Evolutionary conservation across 2,329 filamentous ascomycete genomes (phyloP).

Genomic region (Paramyrothecium sp.): DNA sequence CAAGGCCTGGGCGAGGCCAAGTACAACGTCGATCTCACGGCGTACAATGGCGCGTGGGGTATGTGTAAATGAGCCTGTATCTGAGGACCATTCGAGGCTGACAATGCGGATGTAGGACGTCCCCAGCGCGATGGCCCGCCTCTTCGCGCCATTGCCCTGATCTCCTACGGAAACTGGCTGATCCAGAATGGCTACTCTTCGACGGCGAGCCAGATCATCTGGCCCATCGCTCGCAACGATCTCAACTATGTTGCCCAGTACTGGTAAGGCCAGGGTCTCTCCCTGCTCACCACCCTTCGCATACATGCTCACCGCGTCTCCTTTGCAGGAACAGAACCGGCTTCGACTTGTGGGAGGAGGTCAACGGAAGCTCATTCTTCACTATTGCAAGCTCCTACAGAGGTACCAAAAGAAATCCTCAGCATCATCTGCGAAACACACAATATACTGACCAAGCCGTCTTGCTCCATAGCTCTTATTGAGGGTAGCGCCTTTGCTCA

Average conservation of each 20-base stretch:
- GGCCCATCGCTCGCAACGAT: conserved; percentile 76
- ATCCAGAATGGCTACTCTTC: conserved; percentile 62
- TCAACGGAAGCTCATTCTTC: conserved; percentile 76
- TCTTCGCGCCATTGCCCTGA: conserved; percentile 71
- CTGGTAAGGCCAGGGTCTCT: conserved; percentile 42
- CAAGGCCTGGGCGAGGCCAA: conserved; percentile 69
- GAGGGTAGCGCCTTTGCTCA: conserved; percentile 67
- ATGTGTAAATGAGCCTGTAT: conserved; percentile 5
- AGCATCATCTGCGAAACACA: too few species aligned
- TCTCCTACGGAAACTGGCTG: conserved; percentile 71
- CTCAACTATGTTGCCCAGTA: conserved; percentile 73
- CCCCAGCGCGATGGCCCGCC: conserved; percentile 80
- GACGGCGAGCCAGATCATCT: conserved; percentile 56
- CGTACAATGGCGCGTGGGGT: conserved; percentile 69
- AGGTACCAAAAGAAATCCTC: conserved; percentile 37
- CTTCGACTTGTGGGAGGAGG: conserved; percentile 84
- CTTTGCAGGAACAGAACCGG: conserved; percentile 49
- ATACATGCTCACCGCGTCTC: conserved; percentile 3
- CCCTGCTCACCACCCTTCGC: neutral
- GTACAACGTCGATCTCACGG: conserved; percentile 62
- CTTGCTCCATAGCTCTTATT: conserved; percentile 44
- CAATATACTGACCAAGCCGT: neutral
- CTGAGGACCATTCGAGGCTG: too few species aligned
- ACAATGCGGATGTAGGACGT: conserved; percentile 48
- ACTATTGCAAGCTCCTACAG: conserved; percentile 70